Percentiles rank a stretch among this genome's conserved stretches.
Conservation (phyloP, 1,284 basidiomycete genomes). For the Ustilago shanxiensis region DNA sequence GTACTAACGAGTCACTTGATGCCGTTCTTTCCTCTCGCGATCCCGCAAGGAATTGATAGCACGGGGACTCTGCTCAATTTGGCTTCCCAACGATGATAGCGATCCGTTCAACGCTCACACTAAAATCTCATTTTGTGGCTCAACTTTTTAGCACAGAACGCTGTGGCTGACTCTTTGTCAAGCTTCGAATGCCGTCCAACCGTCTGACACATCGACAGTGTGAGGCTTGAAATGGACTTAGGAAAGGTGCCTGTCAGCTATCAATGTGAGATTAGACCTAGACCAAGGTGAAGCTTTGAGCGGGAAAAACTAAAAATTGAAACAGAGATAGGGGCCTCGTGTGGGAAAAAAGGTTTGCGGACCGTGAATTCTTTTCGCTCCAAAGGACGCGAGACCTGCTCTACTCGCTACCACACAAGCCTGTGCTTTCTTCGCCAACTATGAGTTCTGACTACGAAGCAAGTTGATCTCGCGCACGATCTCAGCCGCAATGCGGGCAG, state of each 20-base stretch:
- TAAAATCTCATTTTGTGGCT: neutral
- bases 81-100: neutral
- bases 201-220: neutral
- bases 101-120: neutral
- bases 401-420: neutral
- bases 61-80: neutral
- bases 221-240: neutral
- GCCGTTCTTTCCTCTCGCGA: neutral
- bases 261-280: neutral
- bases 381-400: constrained; percentile 1
- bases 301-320: constrained; percentile 8
- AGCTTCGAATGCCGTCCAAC: constrained; percentile 15
- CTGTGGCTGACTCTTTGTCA: neutral
- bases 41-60: neutral
- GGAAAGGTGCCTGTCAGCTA: neutral
- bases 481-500: constrained; percentile 81
- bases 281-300: neutral
- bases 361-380: constrained; percentile 10
- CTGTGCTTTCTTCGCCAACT: neutral
- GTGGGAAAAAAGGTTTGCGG: constrained; percentile 14
- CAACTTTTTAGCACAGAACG: neutral
- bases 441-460: constrained; percentile 44
- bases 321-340: constrained; percentile 28
- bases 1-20: neutral
- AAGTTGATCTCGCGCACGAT: constrained; percentile 61